Percentiles rank a stretch among this genome's conserved stretches.
Conservation (phyloP, 1,139 yeast species). For the Magnusiomyces suaveolens region DNA sequence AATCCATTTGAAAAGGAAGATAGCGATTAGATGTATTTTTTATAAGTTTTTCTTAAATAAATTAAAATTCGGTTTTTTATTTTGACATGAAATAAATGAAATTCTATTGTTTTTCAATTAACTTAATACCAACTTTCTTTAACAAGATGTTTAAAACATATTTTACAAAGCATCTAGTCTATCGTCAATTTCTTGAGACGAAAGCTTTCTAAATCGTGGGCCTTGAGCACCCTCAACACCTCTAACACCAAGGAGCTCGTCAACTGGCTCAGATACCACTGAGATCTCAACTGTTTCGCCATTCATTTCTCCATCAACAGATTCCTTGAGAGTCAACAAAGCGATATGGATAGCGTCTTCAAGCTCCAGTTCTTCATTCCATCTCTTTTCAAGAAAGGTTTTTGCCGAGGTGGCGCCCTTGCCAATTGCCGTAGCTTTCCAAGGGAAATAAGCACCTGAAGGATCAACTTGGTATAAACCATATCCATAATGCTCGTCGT, state of each 20-base stretch:
- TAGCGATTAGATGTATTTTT: conserved; percentile 3
- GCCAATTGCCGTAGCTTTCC: conserved; percentile 99
- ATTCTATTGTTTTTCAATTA: no score
- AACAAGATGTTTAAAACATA: no score
- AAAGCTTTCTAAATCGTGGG: conserved; percentile 76
- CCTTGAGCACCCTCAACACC: conserved; percentile 73
- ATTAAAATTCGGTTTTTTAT: neutral
- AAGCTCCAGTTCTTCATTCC: conserved; percentile 92
- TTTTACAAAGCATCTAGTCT: conserved; percentile 75
- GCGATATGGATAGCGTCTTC: conserved; percentile 99
- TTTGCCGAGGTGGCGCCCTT: conserved; percentile 90
- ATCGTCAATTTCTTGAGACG: conserved; percentile 89
- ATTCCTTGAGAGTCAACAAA: conserved; percentile 82
- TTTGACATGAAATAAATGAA: no score
- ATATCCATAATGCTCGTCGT: conserved; percentile 73
- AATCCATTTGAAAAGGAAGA: conserved; percentile 45
- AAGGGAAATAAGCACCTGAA: conserved; percentile 96
- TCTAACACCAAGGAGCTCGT: conserved; percentile 68
- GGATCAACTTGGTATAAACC: conserved; percentile 96
- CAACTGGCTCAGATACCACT: conserved; percentile 75
- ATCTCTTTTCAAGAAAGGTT: conserved; percentile 93
- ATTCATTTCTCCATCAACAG: conserved; percentile 95
- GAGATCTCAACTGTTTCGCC: conserved; percentile 95
- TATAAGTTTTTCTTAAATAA: neutral
- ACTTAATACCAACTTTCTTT: no score